Conservation (phyloP, 768 basidiomycete genomes). For the Lactifluus pinguis region DNA sequence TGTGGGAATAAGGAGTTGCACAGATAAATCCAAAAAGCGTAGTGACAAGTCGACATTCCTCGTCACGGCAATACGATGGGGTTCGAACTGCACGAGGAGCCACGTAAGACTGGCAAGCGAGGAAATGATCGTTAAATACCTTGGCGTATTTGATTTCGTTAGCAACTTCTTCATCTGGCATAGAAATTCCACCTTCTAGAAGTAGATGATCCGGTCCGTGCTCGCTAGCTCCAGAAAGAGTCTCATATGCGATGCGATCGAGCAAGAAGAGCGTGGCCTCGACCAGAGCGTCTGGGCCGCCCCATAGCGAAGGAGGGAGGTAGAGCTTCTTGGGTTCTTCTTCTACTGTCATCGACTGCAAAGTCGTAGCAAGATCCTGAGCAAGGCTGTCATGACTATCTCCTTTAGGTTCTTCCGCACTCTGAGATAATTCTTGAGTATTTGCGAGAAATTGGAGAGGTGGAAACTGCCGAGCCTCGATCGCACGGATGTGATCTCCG, state of each 20-base stretch:
- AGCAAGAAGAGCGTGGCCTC: constrained; percentile 39
- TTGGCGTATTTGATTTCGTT: constrained; percentile 45
- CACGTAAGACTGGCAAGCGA: not conserved
- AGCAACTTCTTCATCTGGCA: constrained; percentile 44
- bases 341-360: constrained; percentile 31
- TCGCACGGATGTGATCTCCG: constrained; percentile 36
- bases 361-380: constrained; percentile 34
- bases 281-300: constrained; percentile 32
- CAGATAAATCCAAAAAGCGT: constrained; percentile 67
- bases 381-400: constrained; percentile 22
- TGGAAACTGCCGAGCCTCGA: constrained; percentile 66
- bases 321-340: constrained; percentile 31
- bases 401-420: not conserved
- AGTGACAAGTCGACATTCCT: constrained; percentile 54
- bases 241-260: constrained; percentile 39
- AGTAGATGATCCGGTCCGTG: constrained; percentile 15
- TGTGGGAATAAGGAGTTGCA: constrained; percentile 47
- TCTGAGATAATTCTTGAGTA: not conserved
- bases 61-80: constrained; percentile 55
- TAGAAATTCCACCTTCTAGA: constrained; percentile 44
- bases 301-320: constrained; percentile 32
- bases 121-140: constrained; percentile 28
- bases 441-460: constrained; percentile 36
- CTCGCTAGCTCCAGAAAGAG: constrained; percentile 26
- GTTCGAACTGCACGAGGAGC: constrained; percentile 40